Base-by-base conservation (phyloP, 257 asterid species). In the Solanum chiquidenum region DNA sequence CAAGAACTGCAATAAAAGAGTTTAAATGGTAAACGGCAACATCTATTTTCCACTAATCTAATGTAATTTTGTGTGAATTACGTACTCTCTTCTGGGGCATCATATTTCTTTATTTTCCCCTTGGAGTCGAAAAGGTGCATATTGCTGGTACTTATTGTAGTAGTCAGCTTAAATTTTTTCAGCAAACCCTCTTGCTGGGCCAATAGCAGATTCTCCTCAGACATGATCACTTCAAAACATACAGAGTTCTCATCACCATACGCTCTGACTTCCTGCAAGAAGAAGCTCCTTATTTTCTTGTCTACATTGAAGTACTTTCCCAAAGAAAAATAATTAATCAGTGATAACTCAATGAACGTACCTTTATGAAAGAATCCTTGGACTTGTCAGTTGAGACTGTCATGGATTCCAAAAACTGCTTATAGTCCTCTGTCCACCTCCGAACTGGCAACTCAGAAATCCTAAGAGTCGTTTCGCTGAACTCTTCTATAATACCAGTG, bases 61-160 rank as follows among this genome's bases (percentile, higher is more conserved):
- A 86, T 37, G 69, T 25, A 72, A 40, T 49, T 34, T n/a, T n/a
- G 87, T n/a, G 60, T 49, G 62, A 38, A 49, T 85, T 35, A 68
- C 99, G 3, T 94, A 97, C 99, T 96, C 88, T 96, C 98, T 88
- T 97, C 99, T 27, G 99, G 99, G 69, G 92, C 93, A 83, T 97
- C 99, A 74, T 95, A 97, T 91, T 95, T 97, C 95, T 95, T 97
- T 44, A 97, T 96, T 55, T 91, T 92, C 55, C 99, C 98, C 9
- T 86, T 91, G 2, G 98, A 66, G 89, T 97, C 99, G 84, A 97
- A 97, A 23, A 97, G 95, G 88, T 97, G 99, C 99, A 97, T 97
- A 92, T 97, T 97, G 82, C 91, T 94, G 77, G 99, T 97, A 92
- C 95, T 91, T 69, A 97, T 93, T 49, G 94, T 83, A 3, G 96